These are phyloP conservation scores for Boletellus deceptivus DNA, from an alignment of 1,284 basidiomycete genomes.

Conservation along the genomic window DNA sequence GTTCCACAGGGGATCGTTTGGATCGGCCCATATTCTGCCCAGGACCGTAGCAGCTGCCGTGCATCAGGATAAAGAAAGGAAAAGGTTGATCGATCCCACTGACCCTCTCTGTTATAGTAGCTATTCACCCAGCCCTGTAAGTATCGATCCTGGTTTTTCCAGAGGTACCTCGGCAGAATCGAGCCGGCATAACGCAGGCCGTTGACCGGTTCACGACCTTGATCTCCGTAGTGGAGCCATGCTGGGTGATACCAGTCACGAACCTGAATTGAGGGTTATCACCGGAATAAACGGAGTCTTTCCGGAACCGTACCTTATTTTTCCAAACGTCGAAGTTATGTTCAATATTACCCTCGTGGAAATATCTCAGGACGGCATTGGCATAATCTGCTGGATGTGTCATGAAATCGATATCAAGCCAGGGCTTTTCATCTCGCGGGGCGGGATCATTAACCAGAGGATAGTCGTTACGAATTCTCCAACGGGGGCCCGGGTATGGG, in stretches of 20 bases:
- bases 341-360: no score
- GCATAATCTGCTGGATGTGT: no score
- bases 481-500: no score
- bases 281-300: no score
- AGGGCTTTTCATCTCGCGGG: no score
- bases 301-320: no score
- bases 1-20: not conserved
- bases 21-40: not conserved
- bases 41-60: not conserved
- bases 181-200: not conserved
- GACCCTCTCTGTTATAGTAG: slow-evolving; percentile 2
- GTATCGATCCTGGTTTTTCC: not conserved
- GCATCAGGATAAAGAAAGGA: not conserved
- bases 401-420: no score
- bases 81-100: not conserved
- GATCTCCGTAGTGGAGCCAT: not conserved
- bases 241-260: slow-evolving; percentile 1
- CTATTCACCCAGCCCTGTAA: not conserved
- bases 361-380: no score
- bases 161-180: not conserved
- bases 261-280: no score
- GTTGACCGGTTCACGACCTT: slow-evolving; percentile 1
- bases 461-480: no score
- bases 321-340: no score
- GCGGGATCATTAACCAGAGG: no score